Base-by-base conservation (phyloP, 805 yeast genomes). In the Jamesozyma spencerorum region DNA sequence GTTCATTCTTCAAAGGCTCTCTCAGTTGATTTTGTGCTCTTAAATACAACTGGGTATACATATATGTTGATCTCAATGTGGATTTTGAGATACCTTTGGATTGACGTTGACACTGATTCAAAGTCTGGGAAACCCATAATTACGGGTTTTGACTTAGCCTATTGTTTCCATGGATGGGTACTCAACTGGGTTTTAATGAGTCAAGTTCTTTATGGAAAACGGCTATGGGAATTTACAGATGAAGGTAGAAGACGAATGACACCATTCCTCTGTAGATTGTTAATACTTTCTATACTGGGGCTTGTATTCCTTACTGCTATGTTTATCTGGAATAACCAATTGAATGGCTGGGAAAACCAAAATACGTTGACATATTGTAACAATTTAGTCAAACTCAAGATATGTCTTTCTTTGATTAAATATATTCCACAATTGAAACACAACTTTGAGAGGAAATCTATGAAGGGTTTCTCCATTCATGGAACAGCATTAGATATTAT, bases 401-500 rank as follows among this genome's bases (percentile, higher is more conserved):
- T 75, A 13, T 37, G 57, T 13, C 67, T 73, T 64, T 72, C 78
- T 26, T 51, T 73, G 35, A 58, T 71, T 34, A 75, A 75, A 48
- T 71, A 75, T 49, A 61, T 83, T 22, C 98, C 98, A 0, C 98
- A 90, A 62, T 82, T 90, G 40, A 64, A 74, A 42, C 94, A 84
- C 55, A 90, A 90, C 63, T 75, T 79, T 58, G 67, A 67, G 36
- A 74, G 95, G 48, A 77, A 79, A 53, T 82, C 95, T 4, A 87
- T 87, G 41, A 72, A 76, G 42, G 97, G 97, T 1, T 79, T 92
- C 51, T 81, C 95, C 41, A 74, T 90, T 46, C 72, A 85, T 10
- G 63, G 69, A 2, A 63, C 64, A 1, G 39, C 52, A 4, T 43
- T 66, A 18, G 72, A 68, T 49, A 36, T 57, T 13, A 45, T 58